phyloP scores from a whole-genome alignment of 805 yeast genomes.

The Metschnikowia cerradonensis region DNA sequence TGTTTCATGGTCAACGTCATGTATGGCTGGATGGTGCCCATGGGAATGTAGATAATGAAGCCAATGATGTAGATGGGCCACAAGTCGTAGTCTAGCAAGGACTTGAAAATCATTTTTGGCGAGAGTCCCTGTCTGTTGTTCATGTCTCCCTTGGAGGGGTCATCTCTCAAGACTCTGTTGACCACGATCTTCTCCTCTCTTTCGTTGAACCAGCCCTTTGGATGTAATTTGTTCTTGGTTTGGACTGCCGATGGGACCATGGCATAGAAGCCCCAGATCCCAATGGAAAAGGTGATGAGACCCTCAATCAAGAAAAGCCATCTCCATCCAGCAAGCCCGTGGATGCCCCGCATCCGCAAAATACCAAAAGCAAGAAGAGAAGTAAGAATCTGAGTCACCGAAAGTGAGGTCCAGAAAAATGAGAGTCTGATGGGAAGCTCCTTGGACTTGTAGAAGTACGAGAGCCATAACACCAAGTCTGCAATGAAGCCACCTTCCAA shows the following conservation, averaged over 20 bases:
- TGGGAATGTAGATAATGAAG: conserved; percentile 26
- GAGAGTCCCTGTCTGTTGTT: conserved; percentile 54
- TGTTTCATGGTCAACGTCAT: conserved; percentile 45
- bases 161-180: conserved; percentile 57
- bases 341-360: conserved; percentile 44
- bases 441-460: conserved; percentile 57
- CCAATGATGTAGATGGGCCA: conserved; percentile 55
- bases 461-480: conserved; percentile 50
- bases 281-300: conserved; percentile 49
- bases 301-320: conserved; percentile 69
- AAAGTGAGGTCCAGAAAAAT: conserved; percentile 55
- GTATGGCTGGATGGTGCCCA: conserved; percentile 28
- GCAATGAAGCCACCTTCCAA: conserved; percentile 67
- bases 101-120: conserved; percentile 33
- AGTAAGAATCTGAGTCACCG: conserved; percentile 43
- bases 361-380: conserved; percentile 51
- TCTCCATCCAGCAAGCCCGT: conserved; percentile 53
- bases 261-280: conserved; percentile 37
- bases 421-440: conserved; percentile 59
- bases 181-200: conserved; percentile 56
- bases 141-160: conserved; percentile 61
- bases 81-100: conserved; percentile 47
- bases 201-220: conserved; percentile 48
- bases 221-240: conserved; percentile 47
- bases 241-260: conserved; percentile 57